phyloP scores from a whole-genome alignment of 2,329 filamentous ascomycete genomes.

The Ascochyta clinopodiicola region DNA sequence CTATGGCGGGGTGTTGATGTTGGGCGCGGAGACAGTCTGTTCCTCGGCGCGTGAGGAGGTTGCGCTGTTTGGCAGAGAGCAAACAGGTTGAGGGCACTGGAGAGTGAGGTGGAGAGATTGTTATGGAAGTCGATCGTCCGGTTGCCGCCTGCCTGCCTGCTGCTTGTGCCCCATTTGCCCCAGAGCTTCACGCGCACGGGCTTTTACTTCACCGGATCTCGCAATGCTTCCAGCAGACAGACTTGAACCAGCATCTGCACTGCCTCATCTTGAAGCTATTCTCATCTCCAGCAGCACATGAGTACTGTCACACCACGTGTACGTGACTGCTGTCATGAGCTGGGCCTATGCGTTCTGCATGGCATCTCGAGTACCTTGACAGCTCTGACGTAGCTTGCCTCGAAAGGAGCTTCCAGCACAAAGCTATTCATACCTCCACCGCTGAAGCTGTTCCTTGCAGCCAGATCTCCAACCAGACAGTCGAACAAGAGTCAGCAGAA shows the following conservation, averaged over 20 bases:
- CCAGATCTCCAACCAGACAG: neutral
- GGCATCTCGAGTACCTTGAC: neutral
- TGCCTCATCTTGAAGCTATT: no score
- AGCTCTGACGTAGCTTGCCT: constrained; percentile 17
- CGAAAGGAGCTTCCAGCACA: neutral
- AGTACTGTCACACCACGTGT: no score
- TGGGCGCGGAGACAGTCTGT: neutral
- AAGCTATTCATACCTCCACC: neutral
- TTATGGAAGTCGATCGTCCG: constrained; percentile 5
- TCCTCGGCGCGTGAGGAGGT: neutral
- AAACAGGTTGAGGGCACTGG: neutral
- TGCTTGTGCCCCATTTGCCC: constrained; percentile 9
- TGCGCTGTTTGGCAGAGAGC: neutral
- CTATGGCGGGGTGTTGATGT: constrained; percentile 15
- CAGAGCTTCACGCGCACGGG: constrained; percentile 12
- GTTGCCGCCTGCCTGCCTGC: constrained; percentile 8
- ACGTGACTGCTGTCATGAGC: neutral
- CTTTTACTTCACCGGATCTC: neutral
- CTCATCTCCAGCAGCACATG: no score
- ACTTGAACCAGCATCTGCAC: neutral
- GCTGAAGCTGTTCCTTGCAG: neutral
- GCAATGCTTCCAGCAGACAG: neutral
- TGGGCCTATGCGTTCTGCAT: neutral
- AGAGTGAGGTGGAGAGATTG: constrained; percentile 2
- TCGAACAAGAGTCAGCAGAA: neutral